phyloP scores from a whole-genome alignment of 257 asterid species.

The Craterostigma plantagineum region DNA sequence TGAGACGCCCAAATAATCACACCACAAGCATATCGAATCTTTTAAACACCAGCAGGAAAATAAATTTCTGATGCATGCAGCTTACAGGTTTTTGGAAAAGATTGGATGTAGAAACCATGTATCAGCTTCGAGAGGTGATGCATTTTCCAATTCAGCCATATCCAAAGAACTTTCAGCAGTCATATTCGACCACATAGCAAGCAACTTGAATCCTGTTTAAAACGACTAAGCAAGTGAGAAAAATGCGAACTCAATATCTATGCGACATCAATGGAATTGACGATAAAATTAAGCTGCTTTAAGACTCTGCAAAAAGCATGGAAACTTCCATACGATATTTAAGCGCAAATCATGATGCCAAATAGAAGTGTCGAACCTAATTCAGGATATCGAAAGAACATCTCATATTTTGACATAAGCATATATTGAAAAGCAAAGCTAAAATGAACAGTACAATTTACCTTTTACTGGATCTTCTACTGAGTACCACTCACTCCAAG shows the following conservation, averaged over 20 bases:
- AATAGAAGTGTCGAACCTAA: too few relatives aligned
- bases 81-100: conserved; percentile 39
- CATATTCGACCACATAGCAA: conserved; percentile 37
- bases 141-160: conserved; percentile 71
- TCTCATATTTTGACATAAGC: not conserved
- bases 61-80: not conserved
- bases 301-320: too few relatives aligned
- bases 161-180: conserved; percentile 36
- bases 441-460: conserved; percentile 8
- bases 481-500: conserved; percentile 80
- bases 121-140: conserved; percentile 52
- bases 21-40: too few relatives aligned
- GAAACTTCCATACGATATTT: too few relatives aligned
- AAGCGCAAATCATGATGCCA: too few relatives aligned
- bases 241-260: too few relatives aligned
- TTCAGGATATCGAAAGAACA: too few relatives aligned
- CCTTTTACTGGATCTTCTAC: conserved; percentile 68
- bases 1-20: too few relatives aligned
- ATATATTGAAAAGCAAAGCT: not conserved
- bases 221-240: conserved; percentile 1
- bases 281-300: too few relatives aligned
- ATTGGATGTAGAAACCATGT: conserved; percentile 44
- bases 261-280: too few relatives aligned
- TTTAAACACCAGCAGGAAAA: too few relatives aligned
- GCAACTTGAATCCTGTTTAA: conserved; percentile 38